Evolutionary conservation across 768 basidiomycete genomes (phyloP), one percentile per base, ranked within the genome.

Genomic region (Kondoa malvinella): DNA sequence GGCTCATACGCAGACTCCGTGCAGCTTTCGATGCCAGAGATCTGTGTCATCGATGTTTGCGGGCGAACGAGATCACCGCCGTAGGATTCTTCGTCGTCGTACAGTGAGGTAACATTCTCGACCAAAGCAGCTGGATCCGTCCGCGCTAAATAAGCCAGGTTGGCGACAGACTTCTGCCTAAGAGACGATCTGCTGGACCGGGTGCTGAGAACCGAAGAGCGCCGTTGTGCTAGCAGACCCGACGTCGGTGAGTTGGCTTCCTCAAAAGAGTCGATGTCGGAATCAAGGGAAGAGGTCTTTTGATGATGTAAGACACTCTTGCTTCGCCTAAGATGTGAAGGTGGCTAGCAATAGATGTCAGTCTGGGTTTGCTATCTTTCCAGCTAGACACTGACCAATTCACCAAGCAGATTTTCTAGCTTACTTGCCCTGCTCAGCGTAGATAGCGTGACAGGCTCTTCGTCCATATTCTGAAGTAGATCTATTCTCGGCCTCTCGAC

Each of bases 401-500:
- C 4, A 1, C 0, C 32, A 0, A 1, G 65, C 50, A 68, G 68
- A 26, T 69, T 67, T 40, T 72, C 72, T 4, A 72, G 40, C 65
- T 72, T 72, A 31, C 72, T 61, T n/a, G 72, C 68, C 57, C 34
- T 70, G 25, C 57, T 30, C 26, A 72, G 63, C 50, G 65, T 66
- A 2, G 40, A 8, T 8, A 50, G 40, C 8, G 40, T 50, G 40
- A 50, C 40, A n/a, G n/a, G n/a, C 40, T 50, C 40, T 50, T 8
- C 21, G 40, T 50, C 40, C 8, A 8, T 21, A 21, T 8, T 8
- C 8, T 8, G 12, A 50, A 21, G 40, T 21, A 50, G 8, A 8
- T 50, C 40, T 21, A 50, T 50, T 50, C 40, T 59, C 12, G 12
- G 12, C 12, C 58, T 4, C 27, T 25, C 58, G 58, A 33, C 3